phyloP scores from a whole-genome alignment of 169 alveolate species.

The Plasmodium gallinaceum region DNA sequence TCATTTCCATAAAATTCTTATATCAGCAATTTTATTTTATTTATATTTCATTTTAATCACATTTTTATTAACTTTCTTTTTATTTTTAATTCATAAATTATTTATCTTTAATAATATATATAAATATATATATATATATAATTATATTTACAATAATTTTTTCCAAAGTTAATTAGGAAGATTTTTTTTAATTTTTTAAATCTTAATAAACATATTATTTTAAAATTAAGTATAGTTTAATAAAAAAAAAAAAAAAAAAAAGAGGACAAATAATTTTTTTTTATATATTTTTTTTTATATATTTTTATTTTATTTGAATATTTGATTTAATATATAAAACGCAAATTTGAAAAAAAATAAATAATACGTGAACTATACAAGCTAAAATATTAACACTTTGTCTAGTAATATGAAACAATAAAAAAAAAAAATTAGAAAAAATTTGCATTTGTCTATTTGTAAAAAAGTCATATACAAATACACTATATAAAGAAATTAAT shows the following conservation, averaged over 20 bases:
- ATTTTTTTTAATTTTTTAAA: too few relatives aligned
- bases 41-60: too few relatives aligned
- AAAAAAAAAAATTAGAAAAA: slow-evolving; percentile 36
- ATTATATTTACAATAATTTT: too few relatives aligned
- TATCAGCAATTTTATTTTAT: too few relatives aligned
- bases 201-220: too few relatives aligned
- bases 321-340: slow-evolving; percentile 14
- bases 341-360: slow-evolving; percentile 27
- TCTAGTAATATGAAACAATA: slow-evolving; percentile 35
- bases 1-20: too few relatives aligned
- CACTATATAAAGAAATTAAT: slow-evolving; percentile 21
- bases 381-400: slow-evolving; percentile 34
- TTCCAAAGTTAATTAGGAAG: too few relatives aligned
- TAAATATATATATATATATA: too few relatives aligned
- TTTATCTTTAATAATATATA: too few relatives aligned
- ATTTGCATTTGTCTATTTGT: slow-evolving; percentile 42
- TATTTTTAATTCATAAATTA: too few relatives aligned
- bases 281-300: background rate
- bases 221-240: background rate
- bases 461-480: slow-evolving; percentile 48
- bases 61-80: too few relatives aligned
- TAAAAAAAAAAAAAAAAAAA: background rate
- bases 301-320: background rate
- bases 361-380: slow-evolving; percentile 14
- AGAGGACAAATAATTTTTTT: too few relatives aligned